These are phyloP conservation scores for Aspergillus ochraceus DNA, from an alignment of 2,329 filamentous ascomycete genomes.

Conservation along the genomic window DNA sequence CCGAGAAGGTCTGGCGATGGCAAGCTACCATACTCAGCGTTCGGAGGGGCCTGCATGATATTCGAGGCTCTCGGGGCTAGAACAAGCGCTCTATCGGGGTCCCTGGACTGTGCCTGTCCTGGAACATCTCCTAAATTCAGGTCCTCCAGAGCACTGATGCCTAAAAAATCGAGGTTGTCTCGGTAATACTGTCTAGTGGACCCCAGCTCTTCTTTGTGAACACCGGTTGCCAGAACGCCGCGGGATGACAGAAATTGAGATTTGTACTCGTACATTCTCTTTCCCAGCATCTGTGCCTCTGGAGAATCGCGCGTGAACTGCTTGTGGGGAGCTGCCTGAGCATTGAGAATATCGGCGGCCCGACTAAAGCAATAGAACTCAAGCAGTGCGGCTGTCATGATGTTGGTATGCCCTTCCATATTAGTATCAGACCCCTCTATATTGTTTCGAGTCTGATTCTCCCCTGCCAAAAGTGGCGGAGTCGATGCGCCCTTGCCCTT, in stretches of 20 bases:
- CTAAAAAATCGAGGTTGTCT: slow-evolving; percentile 44
- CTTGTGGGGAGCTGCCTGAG: slow-evolving; percentile 28
- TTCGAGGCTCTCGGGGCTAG: slow-evolving; percentile 22
- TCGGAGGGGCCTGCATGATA: slow-evolving; percentile 17
- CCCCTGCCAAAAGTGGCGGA: slow-evolving; percentile 1
- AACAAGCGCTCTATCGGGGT: slow-evolving; percentile 21
- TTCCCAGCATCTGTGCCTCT: slow-evolving; percentile 44
- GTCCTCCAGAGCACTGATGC: slow-evolving; percentile 37
- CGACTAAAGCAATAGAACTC: slow-evolving; percentile 47
- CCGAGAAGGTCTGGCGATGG: slow-evolving; percentile 11
- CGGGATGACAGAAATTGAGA: slow-evolving; percentile 44
- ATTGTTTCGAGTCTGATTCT: slow-evolving; percentile 8
- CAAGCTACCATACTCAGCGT: slow-evolving; percentile 10
- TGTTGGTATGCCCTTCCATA: slow-evolving; percentile 37
- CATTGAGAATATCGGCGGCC: slow-evolving; percentile 47
- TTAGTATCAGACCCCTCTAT: slow-evolving; percentile 31
- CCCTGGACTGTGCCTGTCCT: slow-evolving; percentile 20
- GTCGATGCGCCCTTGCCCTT: slow-evolving; percentile 7
- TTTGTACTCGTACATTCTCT: slow-evolving; percentile 42
- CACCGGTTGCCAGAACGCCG: slow-evolving; percentile 41
- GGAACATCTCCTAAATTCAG: slow-evolving; percentile 27
- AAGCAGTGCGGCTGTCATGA: slow-evolving; percentile 46
- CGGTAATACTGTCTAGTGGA: slow-evolving; percentile 42
- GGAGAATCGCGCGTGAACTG: slow-evolving; percentile 43
- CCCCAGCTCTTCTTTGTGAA: slow-evolving; percentile 40